Base-by-base conservation (phyloP, 2,329 filamentous ascomycete genomes). In the Microsporum audouinii region DNA sequence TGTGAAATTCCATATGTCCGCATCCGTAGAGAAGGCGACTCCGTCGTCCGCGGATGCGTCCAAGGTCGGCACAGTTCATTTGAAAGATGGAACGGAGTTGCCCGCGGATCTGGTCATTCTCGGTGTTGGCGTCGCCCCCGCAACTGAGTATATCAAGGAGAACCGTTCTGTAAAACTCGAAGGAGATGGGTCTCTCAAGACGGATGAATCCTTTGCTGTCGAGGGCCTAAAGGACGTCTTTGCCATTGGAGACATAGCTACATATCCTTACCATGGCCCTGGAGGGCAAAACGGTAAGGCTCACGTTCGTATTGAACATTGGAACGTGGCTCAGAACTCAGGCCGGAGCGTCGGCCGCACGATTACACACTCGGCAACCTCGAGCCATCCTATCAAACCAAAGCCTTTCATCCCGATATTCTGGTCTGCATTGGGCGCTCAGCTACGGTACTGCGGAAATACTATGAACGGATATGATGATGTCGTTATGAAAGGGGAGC, bases 261-360 rank as follows among this genome's bases (percentile, higher is more conserved):
- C 88, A 0, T 96, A 90, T 74, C 94, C 94, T 0, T 99, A 99
- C 78, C 82, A 89, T 72, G 94, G 94, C 0, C 94, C 94, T 29
- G 87, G 89, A 31, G 81, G 87, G 14, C 66, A 69, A n/a, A 65
- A 63, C 1, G 66, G 63, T 3, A 89, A 88, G 64, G 80, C 80
- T 51, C 80, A 82, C 17, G 84, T 88, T 0, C 87, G 94, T 65
- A 96, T 97, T 70, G 94, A 99, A 79, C 94, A 99, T 73, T 99
- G 94, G 94, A 92, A 96, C 75, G 94, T 99, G 2, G 94, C 94
- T 3, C 94, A 97, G 71, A 96, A 97, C 70, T 81, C 89, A 1
- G 94, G 94, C 2, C 88, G 92, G 49, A 81, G 82, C 29, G 92
- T 88, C 0, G 94, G 91, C 1, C 80, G 80, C 59, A 84, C 88